Evolutionary conservation across 495 filamentous ascomycete species (phyloP), one percentile per base, ranked within the genome.

Genomic region (Neurospora sp.): DNA sequence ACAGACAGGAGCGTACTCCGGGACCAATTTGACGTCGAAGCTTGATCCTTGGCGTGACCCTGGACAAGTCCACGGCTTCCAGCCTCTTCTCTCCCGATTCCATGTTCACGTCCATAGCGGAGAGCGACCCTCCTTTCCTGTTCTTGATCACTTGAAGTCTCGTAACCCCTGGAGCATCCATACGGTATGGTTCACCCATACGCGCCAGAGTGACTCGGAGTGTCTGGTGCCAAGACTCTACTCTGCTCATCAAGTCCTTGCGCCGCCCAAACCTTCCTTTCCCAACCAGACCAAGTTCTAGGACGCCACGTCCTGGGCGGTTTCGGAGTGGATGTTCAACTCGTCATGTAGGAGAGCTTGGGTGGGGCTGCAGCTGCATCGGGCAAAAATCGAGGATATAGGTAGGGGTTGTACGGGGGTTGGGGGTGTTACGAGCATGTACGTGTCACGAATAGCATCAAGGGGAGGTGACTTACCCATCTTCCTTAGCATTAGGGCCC

Each of bases 401-500:
- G 54, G 23, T 3, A 62, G 27, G 54, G 54, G 54, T 27, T 7
- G 7, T 6, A 62, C 5, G 54, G 54, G 23, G 54, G 23, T 70
- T 23, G 40, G 66, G n/a, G 39, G 23, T 48, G 66, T 39, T 46
- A 71, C 31, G 44, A 66, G 9, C 46, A 39, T 42, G 71, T 44
- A 70, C 41, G 38, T 31, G 70, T 75, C 75, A 79, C 70, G 35
- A 69, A 39, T 70, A 41, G 69, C 46, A 73, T 40, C 41, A 74
- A 74, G 73, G 79, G 77, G 80, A 77, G 77, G 69, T 23, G 70
- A 94, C 96, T 97, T 91, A 99, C 96, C 96, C 96, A 81, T 99
- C 96, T 89, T 99, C 96, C 83, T 98, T 98, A 70, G 97, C 94
- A 77, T 93, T 83, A 78, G 92, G 79, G 81, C 90, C 78, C 79